These are phyloP conservation scores for Exophiala spinifera DNA, from an alignment of 2,329 filamentous ascomycete genomes.

Conservation along the genomic window DNA sequence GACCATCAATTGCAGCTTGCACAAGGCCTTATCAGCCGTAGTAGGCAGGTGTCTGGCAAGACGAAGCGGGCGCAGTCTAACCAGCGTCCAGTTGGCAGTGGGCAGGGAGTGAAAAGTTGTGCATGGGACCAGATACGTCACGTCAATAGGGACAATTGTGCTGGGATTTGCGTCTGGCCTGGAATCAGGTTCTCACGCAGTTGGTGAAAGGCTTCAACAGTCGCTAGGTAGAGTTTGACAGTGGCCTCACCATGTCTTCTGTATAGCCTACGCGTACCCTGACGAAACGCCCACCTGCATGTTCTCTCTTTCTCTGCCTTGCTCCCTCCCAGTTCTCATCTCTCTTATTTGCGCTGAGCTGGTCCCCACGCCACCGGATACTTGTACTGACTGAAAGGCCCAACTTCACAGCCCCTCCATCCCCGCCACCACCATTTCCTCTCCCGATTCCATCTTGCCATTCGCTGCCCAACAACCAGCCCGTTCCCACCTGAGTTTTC, in stretches of 20 bases:
- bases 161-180: background rate
- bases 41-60: too few relatives aligned
- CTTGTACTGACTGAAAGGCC: too few relatives aligned
- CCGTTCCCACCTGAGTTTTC: background rate
- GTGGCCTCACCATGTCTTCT: too few relatives aligned
- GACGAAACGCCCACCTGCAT: background rate
- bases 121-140: background rate
- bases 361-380: background rate
- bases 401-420: background rate
- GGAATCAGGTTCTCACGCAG: background rate
- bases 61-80: too few relatives aligned
- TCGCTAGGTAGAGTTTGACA: background rate
- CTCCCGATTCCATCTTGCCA: background rate
- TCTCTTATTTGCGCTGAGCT: background rate
- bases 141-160: background rate
- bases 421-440: background rate
- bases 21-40: too few relatives aligned
- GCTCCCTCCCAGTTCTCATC: background rate
- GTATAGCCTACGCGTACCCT: too few relatives aligned
- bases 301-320: background rate
- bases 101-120: background rate
- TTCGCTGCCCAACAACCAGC: background rate
- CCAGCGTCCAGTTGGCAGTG: background rate
- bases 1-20: too few relatives aligned
- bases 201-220: background rate